Evolutionary conservation across 1,284 basidiomycete species (phyloP).

Genomic region (Paramarasmius palmivorus): DNA sequence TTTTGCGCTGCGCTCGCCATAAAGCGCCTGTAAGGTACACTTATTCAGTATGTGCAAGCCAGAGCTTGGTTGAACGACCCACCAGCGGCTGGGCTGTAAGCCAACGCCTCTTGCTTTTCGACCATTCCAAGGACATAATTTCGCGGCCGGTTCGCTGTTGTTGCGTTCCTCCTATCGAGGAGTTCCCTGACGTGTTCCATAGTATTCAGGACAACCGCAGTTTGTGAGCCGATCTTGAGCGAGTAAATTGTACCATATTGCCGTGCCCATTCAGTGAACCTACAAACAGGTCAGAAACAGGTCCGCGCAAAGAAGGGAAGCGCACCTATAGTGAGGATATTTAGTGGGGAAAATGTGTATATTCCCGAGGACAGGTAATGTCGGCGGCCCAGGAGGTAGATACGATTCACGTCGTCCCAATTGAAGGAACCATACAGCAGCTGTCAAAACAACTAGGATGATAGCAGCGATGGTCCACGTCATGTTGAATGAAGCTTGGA

Average conservation of each 20-base stretch:
- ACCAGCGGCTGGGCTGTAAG: constrained; percentile 21
- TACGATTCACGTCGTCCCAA: constrained; percentile 4
- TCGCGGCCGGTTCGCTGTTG: constrained; percentile 23
- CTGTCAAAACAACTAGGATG: no score
- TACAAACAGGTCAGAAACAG: background rate
- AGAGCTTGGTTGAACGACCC: background rate
- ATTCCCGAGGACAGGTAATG: constrained; percentile 30
- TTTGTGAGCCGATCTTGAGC: constrained; percentile 9
- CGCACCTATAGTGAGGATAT: constrained; percentile 17
- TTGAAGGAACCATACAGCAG: background rate
- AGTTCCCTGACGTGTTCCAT: constrained; percentile 22
- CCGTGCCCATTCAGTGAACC: constrained; percentile 5
- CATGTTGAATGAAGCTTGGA: no score
- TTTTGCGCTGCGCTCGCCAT: constrained; percentile 32
- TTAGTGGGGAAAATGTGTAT: constrained; percentile 24
- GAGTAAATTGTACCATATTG: constrained; percentile 5
- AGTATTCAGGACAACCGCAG: constrained; percentile 23
- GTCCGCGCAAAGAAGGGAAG: background rate
- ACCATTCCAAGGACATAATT: constrained; percentile 23
- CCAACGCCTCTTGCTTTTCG: constrained; percentile 20
- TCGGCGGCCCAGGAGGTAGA: constrained; percentile 32
- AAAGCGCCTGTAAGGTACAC: constrained; percentile 17
- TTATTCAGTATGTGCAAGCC: background rate
- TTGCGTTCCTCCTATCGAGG: constrained; percentile 25
- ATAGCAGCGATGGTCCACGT: no score